phyloP scores from a whole-genome alignment of 2,329 filamentous ascomycete species.

The Huntiella decipiens region DNA sequence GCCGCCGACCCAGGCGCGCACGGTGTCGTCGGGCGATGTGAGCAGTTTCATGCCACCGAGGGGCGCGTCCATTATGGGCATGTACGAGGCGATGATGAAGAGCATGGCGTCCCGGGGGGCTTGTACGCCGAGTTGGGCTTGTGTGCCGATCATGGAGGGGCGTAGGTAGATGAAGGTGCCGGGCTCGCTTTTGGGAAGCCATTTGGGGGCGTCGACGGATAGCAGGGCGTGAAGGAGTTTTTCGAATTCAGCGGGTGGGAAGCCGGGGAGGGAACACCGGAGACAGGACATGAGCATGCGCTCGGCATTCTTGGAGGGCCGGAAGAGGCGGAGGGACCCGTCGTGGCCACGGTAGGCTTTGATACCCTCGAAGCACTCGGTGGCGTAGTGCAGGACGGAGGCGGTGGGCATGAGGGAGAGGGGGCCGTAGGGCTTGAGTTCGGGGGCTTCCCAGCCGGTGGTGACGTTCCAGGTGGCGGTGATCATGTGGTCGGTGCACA shows the following conservation, averaged over 20 bases:
- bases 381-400: conserved; percentile 71
- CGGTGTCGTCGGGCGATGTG: conserved; percentile 62
- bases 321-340: conserved; percentile 56
- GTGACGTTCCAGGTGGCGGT: conserved; percentile 46
- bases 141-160: conserved; percentile 71
- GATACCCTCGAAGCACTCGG: conserved; percentile 72
- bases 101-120: conserved; percentile 67
- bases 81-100: conserved; percentile 56
- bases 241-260: conserved; percentile 52
- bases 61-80: conserved; percentile 35
- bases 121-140: conserved; percentile 62
- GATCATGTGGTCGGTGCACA: conserved; percentile 79
- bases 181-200: conserved; percentile 52
- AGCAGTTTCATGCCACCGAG: conserved; percentile 50
- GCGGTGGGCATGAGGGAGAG: conserved; percentile 64
- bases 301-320: conserved; percentile 51
- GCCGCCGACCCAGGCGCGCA: conserved; percentile 82
- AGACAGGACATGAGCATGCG: conserved; percentile 41
- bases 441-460: conserved; percentile 53
- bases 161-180: conserved; percentile 68
- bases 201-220: conserved; percentile 54
- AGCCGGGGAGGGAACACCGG: conserved; percentile 57
- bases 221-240: conserved; percentile 55
- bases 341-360: conserved; percentile 70
- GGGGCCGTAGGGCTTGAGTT: conserved; percentile 59